Percentiles rank a stretch among this genome's conserved stretches.
These are phyloP conservation scores for Uronychia binucleata DNA, from an alignment of 73 alveolate genomes.

Conservation along the genomic window DNA sequence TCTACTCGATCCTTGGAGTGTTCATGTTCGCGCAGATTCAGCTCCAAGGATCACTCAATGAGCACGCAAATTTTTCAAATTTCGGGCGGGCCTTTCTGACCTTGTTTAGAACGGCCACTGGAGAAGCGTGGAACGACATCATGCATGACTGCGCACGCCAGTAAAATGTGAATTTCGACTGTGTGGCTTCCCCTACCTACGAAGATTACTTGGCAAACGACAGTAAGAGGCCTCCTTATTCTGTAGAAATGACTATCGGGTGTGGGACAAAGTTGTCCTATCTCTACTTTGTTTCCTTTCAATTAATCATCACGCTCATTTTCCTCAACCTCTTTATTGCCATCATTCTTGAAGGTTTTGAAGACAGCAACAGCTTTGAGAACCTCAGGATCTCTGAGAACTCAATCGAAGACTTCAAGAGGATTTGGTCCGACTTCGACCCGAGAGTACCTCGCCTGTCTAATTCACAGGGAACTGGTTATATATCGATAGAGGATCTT, in stretches of 20 bases:
- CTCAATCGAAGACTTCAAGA: conserved; percentile 17
- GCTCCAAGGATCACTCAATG: conserved; percentile 26
- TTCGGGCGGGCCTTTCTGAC: conserved; percentile 26
- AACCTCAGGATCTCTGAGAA: conserved; percentile 30
- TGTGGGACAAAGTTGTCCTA: conserved; percentile 13
- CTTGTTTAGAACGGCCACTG: conserved; percentile 31
- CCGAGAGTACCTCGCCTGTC: neutral
- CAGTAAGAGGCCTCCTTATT: neutral
- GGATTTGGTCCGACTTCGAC: conserved; percentile 19
- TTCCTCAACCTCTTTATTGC: conserved; percentile 71
- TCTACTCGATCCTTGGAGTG: conserved; percentile 47
- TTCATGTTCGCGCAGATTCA: conserved; percentile 27
- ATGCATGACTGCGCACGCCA: conserved; percentile 24
- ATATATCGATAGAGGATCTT: neutral
- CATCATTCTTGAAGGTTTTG: conserved; percentile 56
- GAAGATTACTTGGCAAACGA: conserved; percentile 3
- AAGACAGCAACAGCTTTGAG: conserved; percentile 29
- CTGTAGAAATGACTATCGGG: neutral
- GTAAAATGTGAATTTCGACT: neutral
- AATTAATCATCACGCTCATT: conserved; percentile 55
- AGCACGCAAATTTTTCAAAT: conserved; percentile 7
- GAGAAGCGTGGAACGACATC: conserved; percentile 50
- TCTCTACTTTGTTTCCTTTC: conserved; percentile 35
- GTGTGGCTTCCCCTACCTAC: conserved; percentile 2
- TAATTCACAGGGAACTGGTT: conserved; percentile 27